Evolutionary conservation across 495 filamentous ascomycete species (phyloP).

Genomic region (Penicillium steckii): DNA sequence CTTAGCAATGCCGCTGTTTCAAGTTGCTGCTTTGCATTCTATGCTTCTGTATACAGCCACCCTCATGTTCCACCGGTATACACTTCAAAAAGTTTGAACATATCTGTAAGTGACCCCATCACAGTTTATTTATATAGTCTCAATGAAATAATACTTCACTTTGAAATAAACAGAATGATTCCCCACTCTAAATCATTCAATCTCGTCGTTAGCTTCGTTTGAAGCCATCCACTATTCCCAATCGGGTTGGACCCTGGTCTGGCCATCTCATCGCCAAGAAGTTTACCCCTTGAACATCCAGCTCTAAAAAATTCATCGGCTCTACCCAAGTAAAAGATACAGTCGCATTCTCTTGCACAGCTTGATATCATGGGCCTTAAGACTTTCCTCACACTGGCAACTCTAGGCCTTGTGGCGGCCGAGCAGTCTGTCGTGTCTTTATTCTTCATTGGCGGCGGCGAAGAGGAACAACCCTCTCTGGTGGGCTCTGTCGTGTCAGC

Average conservation of each 20-base stretch:
- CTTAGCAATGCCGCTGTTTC: too few relatives aligned
- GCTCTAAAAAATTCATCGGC: neutral
- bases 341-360: too few relatives aligned
- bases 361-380: neutral
- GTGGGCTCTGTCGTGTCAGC: neutral
- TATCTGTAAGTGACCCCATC: too few relatives aligned
- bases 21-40: too few relatives aligned
- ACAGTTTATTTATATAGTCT: too few relatives aligned
- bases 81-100: too few relatives aligned
- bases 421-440: slow-evolving; percentile 1
- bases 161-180: neutral
- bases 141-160: too few relatives aligned
- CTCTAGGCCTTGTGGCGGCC: neutral
- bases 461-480: neutral
- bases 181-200: neutral
- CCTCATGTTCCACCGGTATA: too few relatives aligned
- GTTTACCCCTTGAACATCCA: neutral
- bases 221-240: neutral
- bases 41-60: too few relatives aligned
- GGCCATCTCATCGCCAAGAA: neutral
- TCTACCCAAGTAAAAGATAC: too few relatives aligned
- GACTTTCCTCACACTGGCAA: neutral
- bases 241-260: neutral
- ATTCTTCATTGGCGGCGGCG: neutral
- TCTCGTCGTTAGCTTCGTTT: neutral